These are phyloP conservation scores for Prunus mongolica DNA, from an alignment of 306 rosid genomes.

Conservation along the genomic window DNA sequence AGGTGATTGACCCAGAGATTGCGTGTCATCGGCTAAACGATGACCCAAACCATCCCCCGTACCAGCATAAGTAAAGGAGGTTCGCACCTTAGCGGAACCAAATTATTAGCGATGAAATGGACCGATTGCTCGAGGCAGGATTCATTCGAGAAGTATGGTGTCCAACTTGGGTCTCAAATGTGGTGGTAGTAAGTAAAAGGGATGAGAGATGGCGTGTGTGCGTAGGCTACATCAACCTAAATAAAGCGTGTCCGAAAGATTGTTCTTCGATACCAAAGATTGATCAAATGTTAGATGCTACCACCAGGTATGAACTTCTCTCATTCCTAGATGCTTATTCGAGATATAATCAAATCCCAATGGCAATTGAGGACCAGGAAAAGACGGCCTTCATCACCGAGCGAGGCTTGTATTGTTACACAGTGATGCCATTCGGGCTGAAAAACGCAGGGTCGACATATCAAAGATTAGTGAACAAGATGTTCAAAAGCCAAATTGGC, in stretches of 20 bases:
- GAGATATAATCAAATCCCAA: neutral
- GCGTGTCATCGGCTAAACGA: no score
- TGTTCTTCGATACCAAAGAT: neutral
- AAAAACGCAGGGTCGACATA: neutral
- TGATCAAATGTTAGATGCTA: neutral
- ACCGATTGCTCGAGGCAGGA: neutral
- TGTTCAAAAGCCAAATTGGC: no score
- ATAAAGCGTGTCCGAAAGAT: fast-evolving
- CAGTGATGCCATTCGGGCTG: neutral
- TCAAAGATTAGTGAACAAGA: neutral
- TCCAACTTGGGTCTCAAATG: neutral
- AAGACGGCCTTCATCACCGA: neutral
- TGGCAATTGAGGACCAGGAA: neutral
- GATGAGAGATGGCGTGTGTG: neutral
- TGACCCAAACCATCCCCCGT: neutral
- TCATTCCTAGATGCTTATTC: neutral
- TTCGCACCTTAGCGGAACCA: neutral
- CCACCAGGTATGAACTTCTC: neutral
- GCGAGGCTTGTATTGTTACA: neutral
- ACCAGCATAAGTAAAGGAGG: neutral
- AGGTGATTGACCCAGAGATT: no score
- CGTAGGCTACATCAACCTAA: neutral
- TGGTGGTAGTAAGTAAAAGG: neutral
- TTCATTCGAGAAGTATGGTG: neutral
- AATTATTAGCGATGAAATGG: fast-evolving